phyloP scores from a whole-genome alignment of 176 grass and related monocot species.

The Chrysopogon serrulatus region DNA sequence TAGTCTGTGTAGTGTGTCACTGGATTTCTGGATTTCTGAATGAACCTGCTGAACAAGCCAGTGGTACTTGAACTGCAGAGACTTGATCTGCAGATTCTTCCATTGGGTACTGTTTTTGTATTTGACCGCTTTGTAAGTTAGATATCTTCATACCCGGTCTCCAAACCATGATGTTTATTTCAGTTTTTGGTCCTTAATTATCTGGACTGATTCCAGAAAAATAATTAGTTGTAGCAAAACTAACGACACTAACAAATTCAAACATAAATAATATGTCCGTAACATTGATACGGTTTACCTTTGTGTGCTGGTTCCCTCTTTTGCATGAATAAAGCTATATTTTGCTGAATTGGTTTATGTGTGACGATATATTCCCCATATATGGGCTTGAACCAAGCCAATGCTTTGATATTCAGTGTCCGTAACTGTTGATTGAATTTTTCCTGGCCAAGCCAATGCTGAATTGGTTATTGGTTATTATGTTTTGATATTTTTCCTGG shows the following conservation, averaged over 20 bases:
- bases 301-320: background rate
- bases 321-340: too few species aligned
- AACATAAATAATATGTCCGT: background rate
- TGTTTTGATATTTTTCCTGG: too few species aligned
- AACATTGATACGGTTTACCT: background rate
- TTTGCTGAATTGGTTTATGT: background rate
- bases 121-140: conserved; percentile 4
- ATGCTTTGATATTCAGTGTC: background rate
- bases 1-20: too few species aligned
- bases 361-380: background rate
- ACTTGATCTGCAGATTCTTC: conserved; percentile 2
- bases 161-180: background rate
- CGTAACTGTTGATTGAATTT: background rate
- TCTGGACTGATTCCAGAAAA: background rate
- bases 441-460: too few species aligned
- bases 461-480: too few species aligned
- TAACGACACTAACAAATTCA: background rate
- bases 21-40: too few species aligned
- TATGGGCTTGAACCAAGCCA: background rate
- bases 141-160: background rate
- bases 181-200: conserved; percentile 3
- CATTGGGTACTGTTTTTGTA: conserved; percentile 14
- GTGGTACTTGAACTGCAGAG: conserved; percentile 8
- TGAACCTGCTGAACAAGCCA: background rate
- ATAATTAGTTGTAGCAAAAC: background rate